Evolutionary conservation across 2,329 filamentous ascomycete species (phyloP), one percentile per base, ranked within the genome.

Genomic region (Alternaria longipes): DNA sequence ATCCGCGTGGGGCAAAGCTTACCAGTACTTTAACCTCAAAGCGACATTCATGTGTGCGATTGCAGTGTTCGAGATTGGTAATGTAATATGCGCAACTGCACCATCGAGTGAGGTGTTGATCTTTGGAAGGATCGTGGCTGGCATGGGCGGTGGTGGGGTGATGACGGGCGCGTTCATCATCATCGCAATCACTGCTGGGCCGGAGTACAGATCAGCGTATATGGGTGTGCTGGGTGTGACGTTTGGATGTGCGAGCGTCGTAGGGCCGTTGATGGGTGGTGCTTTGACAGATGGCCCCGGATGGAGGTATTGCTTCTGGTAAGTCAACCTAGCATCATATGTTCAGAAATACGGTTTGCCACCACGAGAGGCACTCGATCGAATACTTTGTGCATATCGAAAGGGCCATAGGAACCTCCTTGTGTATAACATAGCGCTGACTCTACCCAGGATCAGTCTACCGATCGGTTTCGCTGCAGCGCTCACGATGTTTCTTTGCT

Each of bases 11-110:
- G 84, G 84, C 5, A 81, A 82, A 58, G 71, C 80, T 3, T 85
- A 83, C 67, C 81, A 79, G 22, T 83, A 79, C 63, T 83, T 81
- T 59, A 63, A 71, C 2, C 66, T 80, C 2, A 84, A 84, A 59
- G 74, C 62, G 56, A 70, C 79, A 5, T 83, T 78, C 62, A 59
- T 84, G 5, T 49, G 66, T 8, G 73, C 79, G 2, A 74, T 83
- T 11, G 65, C 74, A 36, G 56, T 87, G 41, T 89, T 89, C 62
- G 85, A 88, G 67, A 18, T 86, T 5, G 87, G 87, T 2, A 87
- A 85, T 1, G 65, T 84, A 5, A 72, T 89, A n/a, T 88, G 85
- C 65, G 86, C 70, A 1, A 53, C 63, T 0, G 69, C 76, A 6
- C 59, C 59, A 11, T 72, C 64, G 0, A 76, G 72, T 26, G 57